These are phyloP conservation scores for Ceratocystis eucalypticola DNA, from an alignment of 2,329 filamentous ascomycete genomes.

Conservation along the genomic window DNA sequence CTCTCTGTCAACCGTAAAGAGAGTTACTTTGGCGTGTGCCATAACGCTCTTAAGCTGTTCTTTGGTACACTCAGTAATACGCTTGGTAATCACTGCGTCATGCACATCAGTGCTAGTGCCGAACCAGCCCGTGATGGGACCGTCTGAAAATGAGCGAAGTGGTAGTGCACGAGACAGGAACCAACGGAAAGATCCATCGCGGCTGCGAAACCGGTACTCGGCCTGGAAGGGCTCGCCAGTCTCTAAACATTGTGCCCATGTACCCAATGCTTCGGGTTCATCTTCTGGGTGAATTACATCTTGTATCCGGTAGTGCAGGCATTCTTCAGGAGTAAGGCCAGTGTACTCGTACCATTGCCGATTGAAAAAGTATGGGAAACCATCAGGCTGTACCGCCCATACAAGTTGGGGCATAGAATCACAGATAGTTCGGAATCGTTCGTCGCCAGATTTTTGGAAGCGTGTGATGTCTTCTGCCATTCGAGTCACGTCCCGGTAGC, in stretches of 20 bases:
- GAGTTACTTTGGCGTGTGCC: conserved; percentile 58
- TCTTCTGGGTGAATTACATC: conserved; percentile 59
- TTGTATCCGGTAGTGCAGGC: conserved; percentile 49
- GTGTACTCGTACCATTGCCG: conserved; percentile 71
- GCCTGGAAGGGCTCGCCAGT: conserved; percentile 57
- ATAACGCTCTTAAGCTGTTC: conserved; percentile 61
- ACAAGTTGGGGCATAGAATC: conserved; percentile 60
- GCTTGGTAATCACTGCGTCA: conserved; percentile 51
- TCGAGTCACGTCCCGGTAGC: conserved; percentile 58
- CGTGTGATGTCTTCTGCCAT: conserved; percentile 55
- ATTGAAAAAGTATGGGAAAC: conserved; percentile 59
- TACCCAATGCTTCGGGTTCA: conserved; percentile 37
- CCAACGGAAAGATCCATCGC: conserved; percentile 62
- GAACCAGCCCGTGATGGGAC: conserved; percentile 64
- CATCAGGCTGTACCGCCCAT: conserved; percentile 58
- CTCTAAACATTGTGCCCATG: conserved; percentile 48
- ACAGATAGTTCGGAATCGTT: conserved; percentile 61
- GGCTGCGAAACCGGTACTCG: conserved; percentile 56
- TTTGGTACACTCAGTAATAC: conserved; percentile 52
- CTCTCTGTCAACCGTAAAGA: conserved; percentile 57
- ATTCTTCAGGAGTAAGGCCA: conserved; percentile 48
- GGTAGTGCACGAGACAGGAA: conserved; percentile 62
- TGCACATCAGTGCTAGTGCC: conserved; percentile 69
- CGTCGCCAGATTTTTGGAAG: conserved; percentile 57
- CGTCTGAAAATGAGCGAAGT: conserved; percentile 49